Percentiles rank a stretch among this genome's conserved stretches.
Conservation (phyloP, 495 filamentous ascomycete species). For the Daldinia caldariorum region DNA sequence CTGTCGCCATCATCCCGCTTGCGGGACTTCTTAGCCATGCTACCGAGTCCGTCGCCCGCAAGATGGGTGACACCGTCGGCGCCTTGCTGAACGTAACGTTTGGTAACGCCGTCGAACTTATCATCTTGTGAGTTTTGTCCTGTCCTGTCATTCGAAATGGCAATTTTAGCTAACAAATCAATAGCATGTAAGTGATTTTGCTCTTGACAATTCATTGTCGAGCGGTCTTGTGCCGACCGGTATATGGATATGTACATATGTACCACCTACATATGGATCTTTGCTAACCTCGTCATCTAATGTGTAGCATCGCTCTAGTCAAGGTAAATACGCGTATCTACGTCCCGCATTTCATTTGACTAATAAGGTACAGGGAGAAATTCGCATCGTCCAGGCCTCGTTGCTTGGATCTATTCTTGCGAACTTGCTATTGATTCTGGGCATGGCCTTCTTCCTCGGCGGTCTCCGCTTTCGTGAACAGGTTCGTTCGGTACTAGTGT, state of each 20-base stretch:
- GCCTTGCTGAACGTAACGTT: slow-evolving; percentile 88
- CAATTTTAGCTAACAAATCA: slow-evolving; percentile 28
- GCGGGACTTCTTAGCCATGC: slow-evolving; percentile 82
- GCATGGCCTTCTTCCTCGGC: slow-evolving; percentile 89
- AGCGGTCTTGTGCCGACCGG: background rate
- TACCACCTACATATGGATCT: background rate
- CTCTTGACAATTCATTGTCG: background rate
- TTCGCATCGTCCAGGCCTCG: slow-evolving; percentile 88
- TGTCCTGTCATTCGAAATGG: background rate
- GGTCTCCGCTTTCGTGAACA: slow-evolving; percentile 90
- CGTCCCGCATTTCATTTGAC: slow-evolving; percentile 23
- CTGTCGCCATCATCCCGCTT: slow-evolving; percentile 83
- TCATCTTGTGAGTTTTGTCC: slow-evolving; percentile 71
- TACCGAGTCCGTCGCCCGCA: slow-evolving; percentile 81
- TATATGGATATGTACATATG: background rate
- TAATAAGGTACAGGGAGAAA: slow-evolving; percentile 71
- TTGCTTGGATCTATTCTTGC: slow-evolving; percentile 88
- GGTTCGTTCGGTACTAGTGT: slow-evolving; percentile 52
- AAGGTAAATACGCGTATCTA: slow-evolving; percentile 56
- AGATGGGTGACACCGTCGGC: slow-evolving; percentile 81
- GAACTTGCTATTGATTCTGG: slow-evolving; percentile 86
- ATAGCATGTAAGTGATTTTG: slow-evolving; percentile 50
- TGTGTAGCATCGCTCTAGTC: slow-evolving; percentile 69
- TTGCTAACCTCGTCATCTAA: slow-evolving; percentile 29
- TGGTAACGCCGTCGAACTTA: slow-evolving; percentile 89